Evolutionary conservation across 2,329 filamentous ascomycete genomes (phyloP), one percentile per base, ranked within the genome.

Genomic region (Clonostachys byssicola): DNA sequence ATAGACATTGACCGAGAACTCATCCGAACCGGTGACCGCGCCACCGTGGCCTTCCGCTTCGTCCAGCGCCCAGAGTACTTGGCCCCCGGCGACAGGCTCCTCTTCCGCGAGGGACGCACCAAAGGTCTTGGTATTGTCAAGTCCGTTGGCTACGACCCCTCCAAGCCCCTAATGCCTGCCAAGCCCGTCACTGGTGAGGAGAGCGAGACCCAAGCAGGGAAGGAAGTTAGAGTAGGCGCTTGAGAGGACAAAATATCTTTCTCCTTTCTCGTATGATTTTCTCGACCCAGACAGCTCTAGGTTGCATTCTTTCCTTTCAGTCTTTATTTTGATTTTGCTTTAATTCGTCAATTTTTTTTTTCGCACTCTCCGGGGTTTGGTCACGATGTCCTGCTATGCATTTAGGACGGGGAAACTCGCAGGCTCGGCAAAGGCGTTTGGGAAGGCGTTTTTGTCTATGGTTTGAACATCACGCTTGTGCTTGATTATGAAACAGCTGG

Each of bases 1-100:
- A 95, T 99, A 59, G 94, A 96, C 60, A 94, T 99, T 54, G 94
- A 99, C 63, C 85, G 92, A n/a, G 88, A 88, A 23, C 94, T 92
- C 59, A 96, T 99, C 54, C 83, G 94, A 8, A 96, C 92, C 0
- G 94, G 94, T 10, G 94, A 97, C 64, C 79, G 92, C n/a, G 94
- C 94, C 3, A 85, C 85, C 0, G 94, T 99, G 2, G 94, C 92
- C 0, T 99, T 99, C 70, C 84, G 86, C 10, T 99, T 99, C 61
- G 87, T 96, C 5, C 94, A 96, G 65, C 76, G 92, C 18, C 94
- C 94, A 3, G 94, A 99, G 69, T 99, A 95, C 56, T 71, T 99
- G 12, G 87, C 85, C 1, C 85, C 90, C 0, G 94, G 94, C 0
- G 94, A 97, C 65, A 78, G 92, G 18, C 80, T 99, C 34, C 71